Conservation (phyloP, 495 filamentous ascomycete species). For the Aspergillus biplanus region DNA sequence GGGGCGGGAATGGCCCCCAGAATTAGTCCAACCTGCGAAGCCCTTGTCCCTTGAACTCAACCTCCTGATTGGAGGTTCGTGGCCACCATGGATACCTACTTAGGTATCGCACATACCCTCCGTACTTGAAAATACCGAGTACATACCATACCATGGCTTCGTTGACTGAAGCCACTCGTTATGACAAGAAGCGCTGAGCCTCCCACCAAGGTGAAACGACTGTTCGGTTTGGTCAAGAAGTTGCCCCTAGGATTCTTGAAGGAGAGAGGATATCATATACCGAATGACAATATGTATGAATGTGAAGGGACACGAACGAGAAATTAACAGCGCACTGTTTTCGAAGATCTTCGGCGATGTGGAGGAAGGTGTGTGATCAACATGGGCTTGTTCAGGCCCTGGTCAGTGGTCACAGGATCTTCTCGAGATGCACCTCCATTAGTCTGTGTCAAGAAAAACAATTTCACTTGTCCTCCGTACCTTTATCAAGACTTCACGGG, state of each 20-base stretch:
- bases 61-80: background rate
- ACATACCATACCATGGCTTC: background rate
- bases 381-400: background rate
- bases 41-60: background rate
- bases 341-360: background rate
- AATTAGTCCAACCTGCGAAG: no score
- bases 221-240: no score
- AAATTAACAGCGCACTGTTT: background rate
- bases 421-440: background rate
- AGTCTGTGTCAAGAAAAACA: no score
- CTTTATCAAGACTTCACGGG: background rate
- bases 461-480: background rate
- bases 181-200: no score
- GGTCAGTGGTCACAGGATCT: background rate
- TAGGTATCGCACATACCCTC: background rate
- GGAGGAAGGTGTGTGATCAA: background rate
- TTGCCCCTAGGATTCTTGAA: background rate
- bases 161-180: no score
- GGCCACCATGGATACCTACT: background rate
- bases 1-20: no score
- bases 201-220: no score
- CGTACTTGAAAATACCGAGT: background rate
- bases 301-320: background rate
- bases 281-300: background rate
- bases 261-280: background rate